These are phyloP conservation scores for Parathielavia appendiculata DNA, from an alignment of 495 filamentous ascomycete species.

Conservation along the genomic window DNA sequence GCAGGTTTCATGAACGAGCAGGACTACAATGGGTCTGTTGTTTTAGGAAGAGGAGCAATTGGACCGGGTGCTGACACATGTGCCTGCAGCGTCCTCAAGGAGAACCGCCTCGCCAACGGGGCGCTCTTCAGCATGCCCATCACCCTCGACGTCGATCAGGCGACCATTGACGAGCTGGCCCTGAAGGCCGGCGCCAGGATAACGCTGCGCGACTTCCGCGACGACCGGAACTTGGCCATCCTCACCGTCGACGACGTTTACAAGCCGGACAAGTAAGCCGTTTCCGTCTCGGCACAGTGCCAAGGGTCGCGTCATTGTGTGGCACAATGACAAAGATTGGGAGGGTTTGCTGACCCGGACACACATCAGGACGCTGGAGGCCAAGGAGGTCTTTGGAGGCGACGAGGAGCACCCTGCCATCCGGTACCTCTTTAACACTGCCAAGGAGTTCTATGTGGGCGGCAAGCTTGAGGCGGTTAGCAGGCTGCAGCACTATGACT, in stretches of 20 bases:
- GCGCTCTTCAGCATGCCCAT: constrained; percentile 96
- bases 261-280: constrained; percentile 84
- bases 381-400: constrained; percentile 89
- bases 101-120: constrained; percentile 80
- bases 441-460: constrained; percentile 85
- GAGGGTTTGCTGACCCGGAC: constrained; percentile 10
- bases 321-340: constrained; percentile 17
- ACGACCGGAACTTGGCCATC: constrained; percentile 92
- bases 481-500: constrained; percentile 95
- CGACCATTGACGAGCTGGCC: constrained; percentile 63
- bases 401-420: constrained; percentile 91
- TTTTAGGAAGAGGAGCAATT: not conserved
- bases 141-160: constrained; percentile 75
- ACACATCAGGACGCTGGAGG: constrained; percentile 67
- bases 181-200: constrained; percentile 75
- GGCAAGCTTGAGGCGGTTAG: constrained; percentile 94
- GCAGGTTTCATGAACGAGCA: constrained; percentile 94
- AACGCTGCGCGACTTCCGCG: constrained; percentile 90
- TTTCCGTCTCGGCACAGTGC: constrained; percentile 15
- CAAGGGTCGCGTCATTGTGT: constrained; percentile 32
- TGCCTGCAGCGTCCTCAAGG: constrained; percentile 68
- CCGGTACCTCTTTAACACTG: constrained; percentile 74
- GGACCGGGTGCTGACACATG: constrained; percentile 13
- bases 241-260: constrained; percentile 95
- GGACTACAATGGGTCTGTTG: constrained; percentile 83